These are phyloP conservation scores for Fonsecaea multimorphosa DNA, from an alignment of 2,329 filamentous ascomycete species.

Conservation along the genomic window DNA sequence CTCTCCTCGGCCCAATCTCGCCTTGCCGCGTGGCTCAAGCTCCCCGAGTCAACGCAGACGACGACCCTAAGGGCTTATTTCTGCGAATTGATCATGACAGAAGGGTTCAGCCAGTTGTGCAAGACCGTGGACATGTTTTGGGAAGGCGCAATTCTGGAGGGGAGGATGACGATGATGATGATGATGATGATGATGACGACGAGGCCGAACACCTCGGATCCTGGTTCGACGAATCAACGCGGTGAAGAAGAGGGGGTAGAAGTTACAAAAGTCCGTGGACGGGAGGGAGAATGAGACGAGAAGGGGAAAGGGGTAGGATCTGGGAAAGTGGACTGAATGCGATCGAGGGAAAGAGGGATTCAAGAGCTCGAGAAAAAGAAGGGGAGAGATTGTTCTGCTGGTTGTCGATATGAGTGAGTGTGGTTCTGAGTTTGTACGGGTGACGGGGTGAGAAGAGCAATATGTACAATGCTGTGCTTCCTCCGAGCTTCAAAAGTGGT, in stretches of 20 bases:
- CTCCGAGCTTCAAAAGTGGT: too few species aligned
- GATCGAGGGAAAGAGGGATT: too few species aligned
- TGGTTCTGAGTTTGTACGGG: too few species aligned
- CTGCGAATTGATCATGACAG: constrained; percentile 50
- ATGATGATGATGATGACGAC: not conserved
- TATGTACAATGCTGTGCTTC: too few species aligned
- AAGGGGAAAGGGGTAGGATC: not conserved
- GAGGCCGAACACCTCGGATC: not conserved
- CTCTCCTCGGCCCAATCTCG: constrained; percentile 11
- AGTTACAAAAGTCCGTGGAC: too few species aligned
- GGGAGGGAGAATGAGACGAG: too few species aligned
- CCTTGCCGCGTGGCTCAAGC: constrained; percentile 16
- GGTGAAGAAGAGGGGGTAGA: not conserved
- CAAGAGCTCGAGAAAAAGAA: too few species aligned
- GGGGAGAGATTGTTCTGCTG: not conserved
- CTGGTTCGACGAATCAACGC: not conserved
- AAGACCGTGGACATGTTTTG: constrained; percentile 50
- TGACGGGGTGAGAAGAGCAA: too few species aligned
- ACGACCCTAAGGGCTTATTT: constrained; percentile 46
- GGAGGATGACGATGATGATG: constrained; percentile 2
- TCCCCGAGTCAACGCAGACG: constrained; percentile 1
- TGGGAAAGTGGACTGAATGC: too few species aligned
- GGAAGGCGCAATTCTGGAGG: constrained; percentile 35
- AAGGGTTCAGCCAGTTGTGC: constrained; percentile 49
- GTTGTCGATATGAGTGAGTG: too few species aligned